Percentiles rank a stretch among this genome's conserved stretches.
Evolutionary conservation across 2,329 filamentous ascomycete species (phyloP).

Genomic region (Aspergillus pseudonomiae): DNA sequence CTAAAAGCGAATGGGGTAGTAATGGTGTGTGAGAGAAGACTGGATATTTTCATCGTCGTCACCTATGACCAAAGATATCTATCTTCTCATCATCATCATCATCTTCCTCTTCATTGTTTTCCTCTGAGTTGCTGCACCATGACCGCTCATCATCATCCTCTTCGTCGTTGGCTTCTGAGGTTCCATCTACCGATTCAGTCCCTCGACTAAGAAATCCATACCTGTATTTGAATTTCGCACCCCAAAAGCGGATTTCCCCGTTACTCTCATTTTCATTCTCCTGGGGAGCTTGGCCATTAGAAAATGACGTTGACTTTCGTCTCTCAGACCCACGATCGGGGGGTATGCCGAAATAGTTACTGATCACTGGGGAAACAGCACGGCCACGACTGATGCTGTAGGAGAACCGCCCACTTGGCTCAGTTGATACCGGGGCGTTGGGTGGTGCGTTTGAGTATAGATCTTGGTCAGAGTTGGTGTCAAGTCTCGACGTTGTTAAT

Average conservation of each 20-base stretch:
- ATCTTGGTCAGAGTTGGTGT: conserved; percentile 29
- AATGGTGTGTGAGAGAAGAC: background rate
- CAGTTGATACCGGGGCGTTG: conserved; percentile 23
- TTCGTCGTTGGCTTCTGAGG: conserved; percentile 24
- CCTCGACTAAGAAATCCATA: conserved; percentile 40
- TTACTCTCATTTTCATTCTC: conserved; percentile 51
- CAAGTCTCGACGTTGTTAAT: conserved; percentile 33
- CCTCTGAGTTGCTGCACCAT: conserved; percentile 37
- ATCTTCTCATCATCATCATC: conserved; percentile 53
- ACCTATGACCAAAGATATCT: conserved; percentile 58
- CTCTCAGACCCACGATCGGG: conserved; percentile 35
- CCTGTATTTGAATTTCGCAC: conserved; percentile 47
- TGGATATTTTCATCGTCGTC: conserved; percentile 19
- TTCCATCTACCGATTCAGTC: conserved; percentile 27
- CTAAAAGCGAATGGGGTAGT: background rate
- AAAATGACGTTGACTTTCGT: conserved; percentile 34
- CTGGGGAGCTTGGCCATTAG: conserved; percentile 24
- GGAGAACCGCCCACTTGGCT: conserved; percentile 30
- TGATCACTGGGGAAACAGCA: conserved; percentile 47
- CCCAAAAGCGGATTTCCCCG: conserved; percentile 64
- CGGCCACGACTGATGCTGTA: conserved; percentile 43
- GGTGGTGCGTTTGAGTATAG: conserved; percentile 22
- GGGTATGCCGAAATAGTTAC: conserved; percentile 50
- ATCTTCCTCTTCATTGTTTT: conserved; percentile 54
- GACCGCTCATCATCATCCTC: conserved; percentile 19